Evolutionary conservation across 2,329 filamentous ascomycete species (phyloP), one percentile per base, ranked within the genome.

Genomic region (Talaromyces sp.): DNA sequence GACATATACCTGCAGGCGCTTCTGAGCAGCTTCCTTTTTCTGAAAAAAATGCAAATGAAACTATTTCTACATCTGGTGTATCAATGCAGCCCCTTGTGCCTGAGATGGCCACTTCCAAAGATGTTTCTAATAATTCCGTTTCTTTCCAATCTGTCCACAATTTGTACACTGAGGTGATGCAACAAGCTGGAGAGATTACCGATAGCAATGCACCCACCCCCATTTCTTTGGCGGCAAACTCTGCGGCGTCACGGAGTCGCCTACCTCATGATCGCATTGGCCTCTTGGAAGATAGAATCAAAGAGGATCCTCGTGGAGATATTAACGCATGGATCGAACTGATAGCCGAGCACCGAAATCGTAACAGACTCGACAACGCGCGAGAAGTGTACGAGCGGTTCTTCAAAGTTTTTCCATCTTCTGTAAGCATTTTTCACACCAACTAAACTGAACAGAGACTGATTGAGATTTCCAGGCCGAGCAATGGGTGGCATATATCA

Each of bases 301-400:
- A 89, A 73, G 91, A 97, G 72, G 95, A 99, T 73, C 91, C 93
- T 16, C 90, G 92, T 70, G 95, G 93, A 71, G 93, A 97, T 70
- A 86, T 95, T 76, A 90, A 95, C 74, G 92, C 93, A 35, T 99
- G 95, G 95, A 80, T 96, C 70, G 85, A 86, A 67, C 83, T 99
- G 73, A 93, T 99, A 73, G 85, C 86, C 68, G 92, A 97, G 73
- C 86, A 96, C 75, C 89, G 89, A 69, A 88, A 86, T 71, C 90
- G 89, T 70, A 90, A 90, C 77, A 91, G 92, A 75, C 79, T 93
- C 66, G 91, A 96, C 65, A 89, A 93, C 70, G 86, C 90, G 31
- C 87, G 93, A 67, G 85, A 83, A 63, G 86, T 88, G 16, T 99
- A 95, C 72, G 89, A 95, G 67, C 86, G 92, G 40, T 97, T 98